Percentiles rank a stretch among this genome's conserved stretches.
Conservation (phyloP, 345 rosid genomes). For the Populus alba region DNA sequence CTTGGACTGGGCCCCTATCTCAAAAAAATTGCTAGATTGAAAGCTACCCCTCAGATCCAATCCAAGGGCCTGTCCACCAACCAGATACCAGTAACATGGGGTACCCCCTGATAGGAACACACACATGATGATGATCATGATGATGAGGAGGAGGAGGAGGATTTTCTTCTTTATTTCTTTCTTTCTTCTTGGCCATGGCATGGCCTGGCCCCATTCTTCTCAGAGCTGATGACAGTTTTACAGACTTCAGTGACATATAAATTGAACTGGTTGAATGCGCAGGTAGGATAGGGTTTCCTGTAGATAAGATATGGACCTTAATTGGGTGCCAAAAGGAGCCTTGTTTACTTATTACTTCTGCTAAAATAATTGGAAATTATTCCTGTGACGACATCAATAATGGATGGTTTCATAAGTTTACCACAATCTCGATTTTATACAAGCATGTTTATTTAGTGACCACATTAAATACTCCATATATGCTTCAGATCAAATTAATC, state of each 20-base stretch:
- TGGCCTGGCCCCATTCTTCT: neutral
- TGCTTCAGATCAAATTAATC: too few species aligned
- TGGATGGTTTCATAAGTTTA: neutral
- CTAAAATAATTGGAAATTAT: too few species aligned
- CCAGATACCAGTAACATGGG: constrained; percentile 11
- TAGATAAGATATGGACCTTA: neutral
- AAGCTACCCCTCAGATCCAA: constrained; percentile 31
- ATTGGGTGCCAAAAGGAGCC: neutral
- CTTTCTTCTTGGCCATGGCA: neutral
- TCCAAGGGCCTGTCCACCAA: constrained; percentile 35
- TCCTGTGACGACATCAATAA: neutral
- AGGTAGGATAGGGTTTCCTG: neutral
- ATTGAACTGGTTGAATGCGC: constrained; percentile 4
- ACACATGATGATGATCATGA: neutral
- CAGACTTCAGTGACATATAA: constrained; percentile 4
- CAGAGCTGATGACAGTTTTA: neutral
- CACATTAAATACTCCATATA: too few species aligned
- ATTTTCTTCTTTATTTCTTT: too few species aligned
- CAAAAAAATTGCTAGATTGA: constrained; percentile 13
- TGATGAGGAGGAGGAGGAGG: too few species aligned
- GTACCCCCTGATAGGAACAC: constrained; percentile 1
- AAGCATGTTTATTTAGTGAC: too few species aligned
- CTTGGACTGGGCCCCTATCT: constrained; percentile 11
- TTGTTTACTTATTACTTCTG: neutral
- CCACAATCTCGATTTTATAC: too few species aligned